These are phyloP conservation scores for Cymbopogon flexuosus DNA, from an alignment of 202 grass and related monocot genomes.

Conservation along the genomic window DNA sequence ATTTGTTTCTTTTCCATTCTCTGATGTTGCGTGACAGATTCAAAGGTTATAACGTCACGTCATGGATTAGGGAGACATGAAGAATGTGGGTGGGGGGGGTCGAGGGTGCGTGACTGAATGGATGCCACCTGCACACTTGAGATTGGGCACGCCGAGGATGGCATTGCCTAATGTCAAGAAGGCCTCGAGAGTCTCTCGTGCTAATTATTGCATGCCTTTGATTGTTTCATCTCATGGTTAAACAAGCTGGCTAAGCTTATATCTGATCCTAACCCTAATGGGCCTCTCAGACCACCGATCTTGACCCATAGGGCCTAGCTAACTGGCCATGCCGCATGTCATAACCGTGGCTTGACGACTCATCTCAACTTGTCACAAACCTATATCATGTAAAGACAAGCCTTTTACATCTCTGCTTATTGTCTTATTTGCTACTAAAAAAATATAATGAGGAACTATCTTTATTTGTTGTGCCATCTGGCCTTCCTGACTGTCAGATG, in stretches of 20 bases:
- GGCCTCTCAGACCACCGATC: background rate
- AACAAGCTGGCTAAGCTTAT: background rate
- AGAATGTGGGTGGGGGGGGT: background rate
- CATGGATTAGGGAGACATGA: background rate
- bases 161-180: background rate
- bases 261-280: background rate
- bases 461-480: background rate
- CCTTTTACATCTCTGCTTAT: background rate
- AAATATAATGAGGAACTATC: background rate
- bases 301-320: background rate
- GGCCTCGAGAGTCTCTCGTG: background rate
- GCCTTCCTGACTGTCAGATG: no score
- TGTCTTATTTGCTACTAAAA: background rate
- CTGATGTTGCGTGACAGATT: background rate
- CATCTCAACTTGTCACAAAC: background rate
- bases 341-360: background rate
- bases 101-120: background rate
- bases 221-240: background rate
- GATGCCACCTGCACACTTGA: background rate
- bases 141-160: background rate
- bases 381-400: background rate
- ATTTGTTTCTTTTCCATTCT: constrained; percentile 1
- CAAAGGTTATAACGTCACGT: background rate
- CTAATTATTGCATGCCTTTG: background rate
- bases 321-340: background rate